Evolutionary conservation across 1,139 yeast species (phyloP).

Genomic region (Spathaspora sp.): DNA sequence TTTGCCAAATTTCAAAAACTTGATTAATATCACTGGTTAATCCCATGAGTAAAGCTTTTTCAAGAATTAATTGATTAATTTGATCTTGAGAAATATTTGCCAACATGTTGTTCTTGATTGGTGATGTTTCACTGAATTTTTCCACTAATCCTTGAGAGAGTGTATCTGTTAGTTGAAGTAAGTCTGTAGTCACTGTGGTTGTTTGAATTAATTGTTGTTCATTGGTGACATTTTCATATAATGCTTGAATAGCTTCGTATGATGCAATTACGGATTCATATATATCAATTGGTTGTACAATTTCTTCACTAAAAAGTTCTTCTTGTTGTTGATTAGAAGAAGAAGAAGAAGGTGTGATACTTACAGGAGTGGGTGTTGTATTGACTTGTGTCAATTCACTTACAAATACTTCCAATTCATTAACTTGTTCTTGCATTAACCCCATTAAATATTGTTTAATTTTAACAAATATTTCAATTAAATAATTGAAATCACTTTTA

Average conservation of each 20-base stretch:
- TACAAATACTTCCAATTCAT: conserved; percentile 27
- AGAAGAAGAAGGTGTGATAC: neutral
- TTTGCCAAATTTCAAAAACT: conserved; percentile 27
- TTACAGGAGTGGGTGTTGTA: neutral
- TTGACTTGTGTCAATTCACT: conserved; percentile 22
- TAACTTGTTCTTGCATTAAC: conserved; percentile 23
- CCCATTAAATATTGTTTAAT: conserved; percentile 18
- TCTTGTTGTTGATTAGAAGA: conserved; percentile 13
- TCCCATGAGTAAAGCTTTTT: conserved; percentile 24
- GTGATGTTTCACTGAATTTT: conserved; percentile 22
- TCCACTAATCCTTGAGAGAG: conserved; percentile 24
- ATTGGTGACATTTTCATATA: conserved; percentile 24
- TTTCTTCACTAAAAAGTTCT: conserved; percentile 26
- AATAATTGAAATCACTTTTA: conserved; percentile 12
- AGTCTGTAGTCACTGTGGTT: conserved; percentile 14
- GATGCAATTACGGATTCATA: conserved; percentile 35
- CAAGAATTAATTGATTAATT: conserved; percentile 24
- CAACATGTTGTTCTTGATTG: conserved; percentile 24
- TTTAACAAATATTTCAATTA: conserved; percentile 19
- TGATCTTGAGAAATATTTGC: conserved; percentile 25
- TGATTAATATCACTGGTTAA: conserved; percentile 17
- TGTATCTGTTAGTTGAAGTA: conserved; percentile 20
- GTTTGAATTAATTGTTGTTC: conserved; percentile 8
- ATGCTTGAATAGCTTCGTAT: conserved; percentile 30
- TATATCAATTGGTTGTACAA: conserved; percentile 39